Percentiles rank a stretch among this genome's conserved stretches.
Evolutionary conservation across 306 rosid species (phyloP).

Genomic region (Trifolium subterraneum): DNA sequence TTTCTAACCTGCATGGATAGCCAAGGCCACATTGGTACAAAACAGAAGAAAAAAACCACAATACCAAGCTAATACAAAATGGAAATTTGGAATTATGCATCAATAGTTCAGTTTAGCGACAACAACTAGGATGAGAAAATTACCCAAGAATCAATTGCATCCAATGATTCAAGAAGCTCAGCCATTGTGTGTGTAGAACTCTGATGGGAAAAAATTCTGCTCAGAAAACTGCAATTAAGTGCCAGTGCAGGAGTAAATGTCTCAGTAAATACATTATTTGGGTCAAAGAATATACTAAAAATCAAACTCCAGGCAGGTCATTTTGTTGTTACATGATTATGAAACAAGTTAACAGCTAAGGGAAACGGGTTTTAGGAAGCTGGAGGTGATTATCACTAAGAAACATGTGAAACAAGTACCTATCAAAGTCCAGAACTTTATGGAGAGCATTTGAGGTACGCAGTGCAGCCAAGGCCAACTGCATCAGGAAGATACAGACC

Average conservation of each 20-base stretch:
- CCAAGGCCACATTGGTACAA: constrained; percentile 42
- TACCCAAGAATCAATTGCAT: constrained; percentile 81
- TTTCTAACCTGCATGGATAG: constrained; percentile 58
- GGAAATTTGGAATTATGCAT: constrained; percentile 30
- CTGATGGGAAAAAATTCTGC: constrained; percentile 61
- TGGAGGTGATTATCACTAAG: constrained; percentile 1
- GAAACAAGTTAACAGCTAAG: constrained; percentile 6
- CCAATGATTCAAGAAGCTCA: constrained; percentile 68
- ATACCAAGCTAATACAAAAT: constrained; percentile 34
- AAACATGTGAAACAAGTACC: constrained; percentile 49
- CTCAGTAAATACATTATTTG: constrained; percentile 15
- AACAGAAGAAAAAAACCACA: constrained; percentile 27
- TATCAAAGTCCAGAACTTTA: constrained; percentile 68
- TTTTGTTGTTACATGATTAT: neutral
- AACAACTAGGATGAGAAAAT: constrained; percentile 36
- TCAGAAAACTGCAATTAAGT: constrained; percentile 63
- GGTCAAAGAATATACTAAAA: constrained; percentile 25
- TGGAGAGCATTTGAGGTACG: constrained; percentile 70
- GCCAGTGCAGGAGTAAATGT: constrained; percentile 38
- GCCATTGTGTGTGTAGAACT: constrained; percentile 56
- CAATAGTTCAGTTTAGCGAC: constrained; percentile 21
- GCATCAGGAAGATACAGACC: constrained; percentile 46
- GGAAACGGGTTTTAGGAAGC: neutral
- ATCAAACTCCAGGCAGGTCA: constrained; percentile 15
- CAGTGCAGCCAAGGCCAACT: constrained; percentile 87